Base-by-base conservation (phyloP, 1,284 basidiomycete genomes). In the Pseudozyma tsukubaensis region DNA sequence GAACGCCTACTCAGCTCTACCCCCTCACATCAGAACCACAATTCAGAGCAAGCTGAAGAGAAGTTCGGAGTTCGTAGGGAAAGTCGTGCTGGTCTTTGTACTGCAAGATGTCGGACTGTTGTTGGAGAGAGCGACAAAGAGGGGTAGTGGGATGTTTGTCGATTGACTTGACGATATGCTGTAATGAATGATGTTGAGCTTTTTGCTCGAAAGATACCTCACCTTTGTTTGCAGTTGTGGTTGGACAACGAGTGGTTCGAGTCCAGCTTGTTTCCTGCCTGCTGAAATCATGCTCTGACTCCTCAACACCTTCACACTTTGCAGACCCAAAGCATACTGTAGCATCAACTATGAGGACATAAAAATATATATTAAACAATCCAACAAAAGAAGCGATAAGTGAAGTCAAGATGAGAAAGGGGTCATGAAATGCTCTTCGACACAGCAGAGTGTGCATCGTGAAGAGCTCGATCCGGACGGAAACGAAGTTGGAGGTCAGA, bases 41-140 rank as follows among this genome's bases (percentile, higher is more conserved):
- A 88, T 93, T 57, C 93, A 96, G 82, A 86, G 88, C 70, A 91
- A 91, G 79, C 88, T 98, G 58, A 90, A 89, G 77, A 89, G 91
- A 62, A 88, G 90, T 8, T 93, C 93, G 16, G 93, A 97, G 78
- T 98, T 98, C 85, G 94, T 97, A 75, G 91, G 91, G 7, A 91
- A 89, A 44, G 93, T 97, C 59, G 89, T 99, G 47, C 87, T 97
- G 59, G 92, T 92, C 10, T 97, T 97, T 85, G 92, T 98, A 71
- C 89, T 98, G 79, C 91, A 92, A 50, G 88, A 89, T 62, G 64
- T 88, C 12, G 86, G 83, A 48, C 76, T 86, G 77, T 87, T 97
- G 60, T 87, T 97, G 75, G 95, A 97, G 10, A 43, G 49, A n/a
- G 13, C 19, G 0, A 14, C 21, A 87, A 94, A 94, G 86, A 94